phyloP scores from a whole-genome alignment of 805 yeast genomes.

The Groenewaldozyma salmanticensis region DNA sequence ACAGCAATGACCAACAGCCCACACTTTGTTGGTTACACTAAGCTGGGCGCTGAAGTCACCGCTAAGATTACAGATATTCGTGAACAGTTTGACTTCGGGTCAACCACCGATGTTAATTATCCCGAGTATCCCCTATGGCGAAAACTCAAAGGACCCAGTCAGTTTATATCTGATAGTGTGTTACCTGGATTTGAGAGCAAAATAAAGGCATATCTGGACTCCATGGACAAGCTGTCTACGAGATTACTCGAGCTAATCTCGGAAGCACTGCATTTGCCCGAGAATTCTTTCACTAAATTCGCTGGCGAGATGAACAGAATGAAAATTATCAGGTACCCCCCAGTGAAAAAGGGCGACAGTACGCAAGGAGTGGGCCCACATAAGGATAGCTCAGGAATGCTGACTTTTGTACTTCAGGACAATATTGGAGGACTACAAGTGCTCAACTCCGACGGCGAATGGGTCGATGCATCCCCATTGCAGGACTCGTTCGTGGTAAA shows the following conservation, averaged over 20 bases:
- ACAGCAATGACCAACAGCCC: slow-evolving; percentile 48
- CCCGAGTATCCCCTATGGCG: slow-evolving; percentile 27
- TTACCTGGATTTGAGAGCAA: slow-evolving; percentile 37
- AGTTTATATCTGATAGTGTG: slow-evolving; percentile 37
- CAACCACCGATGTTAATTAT: slow-evolving; percentile 21
- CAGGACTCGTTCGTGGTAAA: slow-evolving; percentile 44
- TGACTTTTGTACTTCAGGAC: slow-evolving; percentile 54
- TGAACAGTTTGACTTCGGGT: slow-evolving; percentile 54
- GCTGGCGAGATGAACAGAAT: slow-evolving; percentile 45
- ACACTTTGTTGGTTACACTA: slow-evolving; percentile 50
- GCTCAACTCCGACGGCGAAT: slow-evolving; percentile 43
- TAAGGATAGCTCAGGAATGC: slow-evolving; percentile 48
- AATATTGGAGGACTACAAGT: slow-evolving; percentile 45
- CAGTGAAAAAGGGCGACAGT: slow-evolving; percentile 18
- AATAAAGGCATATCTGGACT: slow-evolving; percentile 35
- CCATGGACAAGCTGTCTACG: slow-evolving; percentile 37
- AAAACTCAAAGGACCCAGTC: slow-evolving; percentile 48
- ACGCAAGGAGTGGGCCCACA: slow-evolving; percentile 56
- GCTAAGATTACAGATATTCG: slow-evolving; percentile 46
- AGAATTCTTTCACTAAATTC: slow-evolving; percentile 36
- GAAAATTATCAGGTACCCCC: slow-evolving; percentile 52
- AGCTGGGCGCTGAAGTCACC: slow-evolving; percentile 49
- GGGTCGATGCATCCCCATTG: slow-evolving; percentile 47
- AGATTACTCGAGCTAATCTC: slow-evolving; percentile 39
- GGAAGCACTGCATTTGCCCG: slow-evolving; percentile 44